A percentile compares a stretch with the other conserved stretches of the same genome.
These are phyloP conservation scores for Suillus subluteus DNA, from an alignment of 768 basidiomycete genomes.

Conservation along the genomic window DNA sequence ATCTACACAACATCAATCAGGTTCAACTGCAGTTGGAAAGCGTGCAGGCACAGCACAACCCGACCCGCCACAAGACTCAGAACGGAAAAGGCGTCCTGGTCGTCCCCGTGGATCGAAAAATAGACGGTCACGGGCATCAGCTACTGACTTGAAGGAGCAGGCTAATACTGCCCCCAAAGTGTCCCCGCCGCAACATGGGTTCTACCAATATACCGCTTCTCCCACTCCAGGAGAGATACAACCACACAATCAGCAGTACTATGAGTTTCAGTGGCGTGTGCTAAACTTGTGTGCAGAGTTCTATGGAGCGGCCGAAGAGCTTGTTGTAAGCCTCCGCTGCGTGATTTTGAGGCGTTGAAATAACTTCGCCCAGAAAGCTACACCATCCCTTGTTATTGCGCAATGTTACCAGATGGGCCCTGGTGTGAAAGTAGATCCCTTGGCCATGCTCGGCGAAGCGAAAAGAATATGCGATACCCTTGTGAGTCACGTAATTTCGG, in stretches of 20 bases:
- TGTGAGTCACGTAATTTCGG: conserved; percentile 41
- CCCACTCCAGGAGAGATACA: conserved; percentile 52
- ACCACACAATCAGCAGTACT: conserved; percentile 75
- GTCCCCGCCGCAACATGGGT: conserved; percentile 39
- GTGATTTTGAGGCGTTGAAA: conserved; percentile 13
- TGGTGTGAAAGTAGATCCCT: conserved; percentile 68
- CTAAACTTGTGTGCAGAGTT: conserved; percentile 84
- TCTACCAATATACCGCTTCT: conserved; percentile 48
- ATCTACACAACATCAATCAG: conserved; percentile 20
- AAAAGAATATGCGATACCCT: conserved; percentile 79
- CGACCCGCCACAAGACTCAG: conserved; percentile 33
- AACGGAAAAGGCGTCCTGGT: conserved; percentile 73
- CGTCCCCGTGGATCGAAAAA: conserved; percentile 83
- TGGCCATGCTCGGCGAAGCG: conserved; percentile 74
- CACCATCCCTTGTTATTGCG: conserved; percentile 73
- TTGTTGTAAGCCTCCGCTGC: conserved; percentile 57
- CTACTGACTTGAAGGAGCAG: conserved; percentile 28
- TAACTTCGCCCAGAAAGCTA: conserved; percentile 44
- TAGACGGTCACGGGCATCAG: conserved; percentile 49
- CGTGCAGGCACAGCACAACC: conserved; percentile 32
- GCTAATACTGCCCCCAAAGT: conserved; percentile 30
- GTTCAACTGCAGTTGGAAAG: conserved; percentile 20
- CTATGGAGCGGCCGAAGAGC: conserved; percentile 83
- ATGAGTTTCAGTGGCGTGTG: conserved; percentile 86
- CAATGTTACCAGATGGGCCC: conserved; percentile 82